These are phyloP conservation scores for Schizothecium vesticola DNA, from an alignment of 495 filamentous ascomycete species.

Conservation along the genomic window DNA sequence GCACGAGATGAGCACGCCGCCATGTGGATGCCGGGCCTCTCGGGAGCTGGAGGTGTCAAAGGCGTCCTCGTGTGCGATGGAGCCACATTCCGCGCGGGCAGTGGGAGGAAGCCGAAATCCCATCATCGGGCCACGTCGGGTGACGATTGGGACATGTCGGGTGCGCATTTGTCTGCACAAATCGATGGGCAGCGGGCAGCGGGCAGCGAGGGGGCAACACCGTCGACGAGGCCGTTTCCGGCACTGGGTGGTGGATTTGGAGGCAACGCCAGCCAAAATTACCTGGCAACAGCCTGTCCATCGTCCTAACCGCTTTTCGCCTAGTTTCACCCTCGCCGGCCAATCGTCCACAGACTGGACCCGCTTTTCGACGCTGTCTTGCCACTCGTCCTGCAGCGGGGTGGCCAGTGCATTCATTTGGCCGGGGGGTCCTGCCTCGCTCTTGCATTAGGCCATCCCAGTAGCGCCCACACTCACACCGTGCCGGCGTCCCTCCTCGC, in stretches of 20 bases:
- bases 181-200: constrained; percentile 4
- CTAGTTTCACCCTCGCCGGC: constrained; percentile 12
- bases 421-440: constrained; percentile 34
- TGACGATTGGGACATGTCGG: constrained; percentile 17
- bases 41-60: background rate
- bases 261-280: constrained; percentile 34
- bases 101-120: background rate
- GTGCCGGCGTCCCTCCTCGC: constrained; percentile 6
- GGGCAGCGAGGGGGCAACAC: constrained; percentile 13
- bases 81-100: background rate
- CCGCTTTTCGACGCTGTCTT: constrained; percentile 27
- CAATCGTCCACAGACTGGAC: constrained; percentile 18
- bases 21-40: too few relatives aligned
- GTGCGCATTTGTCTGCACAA: constrained; percentile 15
- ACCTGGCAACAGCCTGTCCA: constrained; percentile 28
- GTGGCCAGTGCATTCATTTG: constrained; percentile 31
- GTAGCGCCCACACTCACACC: constrained; percentile 26
- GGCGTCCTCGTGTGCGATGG: background rate
- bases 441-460: constrained; percentile 31
- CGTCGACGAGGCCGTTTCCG: constrained; percentile 25
- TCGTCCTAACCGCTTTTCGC: constrained; percentile 14
- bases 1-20: too few relatives aligned
- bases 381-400: constrained; percentile 29
- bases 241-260: constrained; percentile 25
- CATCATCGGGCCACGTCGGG: constrained; percentile 28